Base-by-base conservation (phyloP, 345 rosid species). In the Salix exigua region DNA sequence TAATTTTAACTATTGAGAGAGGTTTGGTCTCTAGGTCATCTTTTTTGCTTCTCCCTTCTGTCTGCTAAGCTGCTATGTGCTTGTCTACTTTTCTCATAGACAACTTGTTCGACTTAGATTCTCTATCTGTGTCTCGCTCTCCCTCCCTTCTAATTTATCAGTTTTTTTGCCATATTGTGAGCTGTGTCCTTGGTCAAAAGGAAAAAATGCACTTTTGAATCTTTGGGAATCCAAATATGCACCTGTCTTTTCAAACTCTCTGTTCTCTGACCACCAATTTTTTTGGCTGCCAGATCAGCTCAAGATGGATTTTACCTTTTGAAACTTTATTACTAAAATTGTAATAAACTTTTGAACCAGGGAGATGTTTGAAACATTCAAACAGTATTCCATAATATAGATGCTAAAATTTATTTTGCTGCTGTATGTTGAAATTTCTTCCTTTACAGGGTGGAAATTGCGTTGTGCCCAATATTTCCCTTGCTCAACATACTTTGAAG, bases 381-480 rank as follows among this genome's bases (percentile, higher is more conserved):
- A n/a, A 10, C 23, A 10, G 28, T 23, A 11, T 58, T 58, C 6
- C 62, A 58, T 58, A 23, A 58, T 11, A 58, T 44, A 65, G 14
- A 48, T 21, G 44, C 46, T 73, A 50, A 31, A 21, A 30, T 21
- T 73, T 28, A n/a, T 19, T 66, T 44, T 48, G 62, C 18, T 1
- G 66, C 33, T 13, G 13, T 33, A 17, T 65, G 35, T 77, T 64
- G 25, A 71, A 69, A 21, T 26, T 26, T 51, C 21, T 37, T 7
- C 37, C 68, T 53, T 66, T 77, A 74, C 93, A 96, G 99, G 97
- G 83, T 96, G 99, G 99, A 93, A 93, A 84, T 81, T 68, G 74
- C 75, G 83, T 3, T 96, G 98, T 64, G 87, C 90, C 0, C 88
- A 87, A 82, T 83, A 85, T 85, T 96, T 91, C 83, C 93, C 91